Evolutionary conservation across 2,329 filamentous ascomycete species (phyloP), one percentile per base, ranked within the genome.

Genomic region (Fusarium annulatum): DNA sequence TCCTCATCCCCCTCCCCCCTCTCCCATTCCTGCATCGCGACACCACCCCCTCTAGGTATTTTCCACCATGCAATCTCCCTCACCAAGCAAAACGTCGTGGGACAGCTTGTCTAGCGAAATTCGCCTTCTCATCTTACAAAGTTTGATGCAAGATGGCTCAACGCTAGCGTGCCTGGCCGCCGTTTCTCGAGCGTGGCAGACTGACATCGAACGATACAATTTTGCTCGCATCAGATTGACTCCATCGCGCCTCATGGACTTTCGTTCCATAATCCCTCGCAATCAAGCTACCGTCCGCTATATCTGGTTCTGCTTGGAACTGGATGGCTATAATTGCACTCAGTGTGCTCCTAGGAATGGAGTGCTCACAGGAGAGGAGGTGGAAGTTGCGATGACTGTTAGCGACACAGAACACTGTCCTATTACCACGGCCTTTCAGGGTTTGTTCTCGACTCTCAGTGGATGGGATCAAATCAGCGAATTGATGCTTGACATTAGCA

Each of bases 391-490:
- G 33, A 4, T 34, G 30, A 34, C 16, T 34, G 16, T 51, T 34
- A 34, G 30, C 21, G 48, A 51, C 30, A 34, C 30, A 34, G 21
- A 51, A 23, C 21, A 51, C 21, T 34, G 10, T 34, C 16, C 21
- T 23, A 51, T 51, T 89, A 88, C 15, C 87, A 88, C 16, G n/a
- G 38, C 53, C 39, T 57, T 82, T 42, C 45, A 76, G 45, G 61
- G 64, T 70, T 67, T 82, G 34, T 79, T 82, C 67, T 76, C 74
- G 39, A 56, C 64, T 65, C 80, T 82, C 49, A 79, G 77, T 73
- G 59, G 49, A 67, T 82, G 79, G 80, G 73, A 81, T 63, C 76
- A 71, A 60, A 49, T 59, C 23, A 61, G 75, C 62, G 51, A 76
- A 56, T 75, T 82, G 51, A 52, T 76, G 48, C 79, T 82, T 42